These are phyloP conservation scores for Microdochium paspali DNA, from an alignment of 2,329 filamentous ascomycete species.

Conservation along the genomic window DNA sequence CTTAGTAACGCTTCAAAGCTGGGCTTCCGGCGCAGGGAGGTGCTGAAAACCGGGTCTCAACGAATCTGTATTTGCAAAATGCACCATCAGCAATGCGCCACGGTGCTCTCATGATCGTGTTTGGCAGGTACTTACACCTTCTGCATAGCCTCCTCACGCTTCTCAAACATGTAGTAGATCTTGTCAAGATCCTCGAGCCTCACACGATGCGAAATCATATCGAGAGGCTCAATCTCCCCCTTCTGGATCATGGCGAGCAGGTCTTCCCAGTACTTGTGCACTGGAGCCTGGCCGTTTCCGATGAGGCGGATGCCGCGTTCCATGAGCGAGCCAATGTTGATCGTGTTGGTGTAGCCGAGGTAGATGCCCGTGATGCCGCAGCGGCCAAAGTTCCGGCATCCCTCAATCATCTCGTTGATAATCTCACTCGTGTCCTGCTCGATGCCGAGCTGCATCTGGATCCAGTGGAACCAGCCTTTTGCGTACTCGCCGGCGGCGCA, in stretches of 20 bases:
- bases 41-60: constrained; percentile 47
- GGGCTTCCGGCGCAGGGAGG: constrained; percentile 34
- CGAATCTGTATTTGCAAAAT: constrained; percentile 28
- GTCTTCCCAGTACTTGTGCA: constrained; percentile 77
- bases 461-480: constrained; percentile 50
- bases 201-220: constrained; percentile 76
- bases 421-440: constrained; percentile 83
- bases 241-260: constrained; percentile 59
- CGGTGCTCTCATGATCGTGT: background rate
- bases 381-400: constrained; percentile 62
- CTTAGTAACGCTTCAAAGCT: constrained; percentile 28
- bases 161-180: constrained; percentile 55
- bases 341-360: constrained; percentile 64
- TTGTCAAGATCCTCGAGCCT: constrained; percentile 63
- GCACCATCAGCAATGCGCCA: background rate
- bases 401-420: constrained; percentile 69
- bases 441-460: constrained; percentile 51
- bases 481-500: constrained; percentile 52
- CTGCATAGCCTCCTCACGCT: constrained; percentile 61
- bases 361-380: constrained; percentile 69
- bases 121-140: constrained; percentile 42
- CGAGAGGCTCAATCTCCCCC: constrained; percentile 61
- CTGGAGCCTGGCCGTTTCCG: constrained; percentile 57
- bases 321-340: constrained; percentile 79
- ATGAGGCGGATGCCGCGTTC: constrained; percentile 76